Base-by-base conservation (phyloP, 352 stramenopile species). In the Globisporangium nunn region DNA sequence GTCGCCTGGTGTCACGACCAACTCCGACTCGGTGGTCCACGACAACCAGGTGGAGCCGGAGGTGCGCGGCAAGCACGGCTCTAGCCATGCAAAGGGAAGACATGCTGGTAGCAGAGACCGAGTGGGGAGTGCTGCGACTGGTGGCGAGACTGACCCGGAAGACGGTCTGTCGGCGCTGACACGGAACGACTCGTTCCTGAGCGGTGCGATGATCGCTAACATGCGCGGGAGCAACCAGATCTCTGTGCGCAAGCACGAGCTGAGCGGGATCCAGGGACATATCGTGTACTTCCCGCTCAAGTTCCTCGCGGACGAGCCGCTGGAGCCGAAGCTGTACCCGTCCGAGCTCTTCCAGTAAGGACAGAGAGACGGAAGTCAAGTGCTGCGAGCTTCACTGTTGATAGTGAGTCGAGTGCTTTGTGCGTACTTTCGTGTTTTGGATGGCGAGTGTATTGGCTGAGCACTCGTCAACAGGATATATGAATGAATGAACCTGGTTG, bases 231-330 rank as follows among this genome's bases (percentile, higher is more conserved):
- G 72, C 44, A 59, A 63, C 33, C 75, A 87, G 60, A 91, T 85
- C 61, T 61, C 72, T 15, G 62, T 80, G 41, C 63, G 74, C 55
- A 83, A 91, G 62, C 64, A 83, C 56, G 78, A 91, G 50, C 67
- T 94, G 50, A 61, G 71, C 55, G 74, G 82, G 41, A 67, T 94
- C 18, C 75, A 78, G 52, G 82, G 85, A 53, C 81, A 94, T 60
- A 84, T 92, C 52, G 82, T 92, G 53, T 92, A 94, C 68, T 94
- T 94, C 61, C 85, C 85, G 17, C 75, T 94, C 52, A 87, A 90
- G 61, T 94, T 94, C 54, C 69, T 94, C 23, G 66, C 71, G 52
- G 79, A 88, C 52, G 85, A 93, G 63, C 62, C 76, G 54, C 65
- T 94, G n/a, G 75, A 88, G 63, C 85, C 85, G n/a, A 87, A 87